phyloP scores from a whole-genome alignment of 1,139 yeast genomes.

The Lodderomyces oxycetoniae region DNA sequence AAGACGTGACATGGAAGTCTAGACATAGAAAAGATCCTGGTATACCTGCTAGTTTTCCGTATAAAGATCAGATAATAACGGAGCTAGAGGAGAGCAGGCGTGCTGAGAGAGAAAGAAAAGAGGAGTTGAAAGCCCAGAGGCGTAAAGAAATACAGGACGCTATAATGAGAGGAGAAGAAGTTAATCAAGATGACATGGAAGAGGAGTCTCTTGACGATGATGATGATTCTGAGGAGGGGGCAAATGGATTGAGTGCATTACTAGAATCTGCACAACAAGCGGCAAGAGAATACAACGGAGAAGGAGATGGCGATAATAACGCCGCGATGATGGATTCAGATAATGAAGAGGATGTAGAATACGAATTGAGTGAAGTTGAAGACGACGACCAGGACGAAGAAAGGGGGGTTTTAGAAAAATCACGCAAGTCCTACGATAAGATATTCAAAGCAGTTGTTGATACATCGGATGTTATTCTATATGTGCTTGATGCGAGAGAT shows the following conservation, averaged over 20 bases:
- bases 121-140: conserved; percentile 41
- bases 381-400: conserved; percentile 39
- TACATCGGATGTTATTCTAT: conserved; percentile 82
- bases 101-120: conserved; percentile 57
- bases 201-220: conserved; percentile 37
- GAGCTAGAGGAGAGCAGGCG: conserved; percentile 76
- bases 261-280: conserved; percentile 85
- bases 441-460: conserved; percentile 80
- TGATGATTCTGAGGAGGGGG: conserved; percentile 42
- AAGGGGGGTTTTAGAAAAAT: conserved; percentile 52
- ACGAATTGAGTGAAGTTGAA: conserved; percentile 29
- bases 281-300: conserved; percentile 68
- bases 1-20: conserved; percentile 91
- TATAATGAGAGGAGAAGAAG: conserved; percentile 38
- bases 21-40: conserved; percentile 83
- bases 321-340: conserved; percentile 37
- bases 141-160: conserved; percentile 48
- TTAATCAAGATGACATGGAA: conserved; percentile 34
- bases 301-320: conserved; percentile 33
- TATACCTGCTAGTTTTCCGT: conserved; percentile 92
- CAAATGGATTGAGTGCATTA: conserved; percentile 74
- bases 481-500: conserved; percentile 95
- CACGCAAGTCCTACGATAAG: conserved; percentile 90
- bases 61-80: conserved; percentile 74
- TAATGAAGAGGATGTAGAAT: conserved; percentile 39